Conservation (phyloP, 805 yeast genomes). For the Blastobotrys robertii region DNA sequence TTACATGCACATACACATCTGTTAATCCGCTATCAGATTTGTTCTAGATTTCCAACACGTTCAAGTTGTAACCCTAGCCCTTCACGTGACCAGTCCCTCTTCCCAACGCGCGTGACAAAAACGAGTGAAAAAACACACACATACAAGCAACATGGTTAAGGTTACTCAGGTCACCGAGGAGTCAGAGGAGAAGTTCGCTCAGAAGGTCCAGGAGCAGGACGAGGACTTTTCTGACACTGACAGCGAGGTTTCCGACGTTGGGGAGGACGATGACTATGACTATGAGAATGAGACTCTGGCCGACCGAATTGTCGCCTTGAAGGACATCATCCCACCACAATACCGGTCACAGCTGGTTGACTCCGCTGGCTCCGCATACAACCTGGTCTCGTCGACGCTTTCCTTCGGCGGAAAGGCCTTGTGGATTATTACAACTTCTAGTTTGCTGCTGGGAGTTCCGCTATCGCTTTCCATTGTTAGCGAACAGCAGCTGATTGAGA, state of each 20-base stretch:
- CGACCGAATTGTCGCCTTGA: conserved; percentile 86
- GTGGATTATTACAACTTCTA: conserved; percentile 80
- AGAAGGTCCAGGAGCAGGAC: conserved; percentile 29
- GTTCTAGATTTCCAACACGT: not conserved
- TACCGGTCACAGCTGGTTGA: conserved; percentile 49
- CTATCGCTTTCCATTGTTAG: conserved; percentile 78
- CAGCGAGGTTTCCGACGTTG: conserved; percentile 39
- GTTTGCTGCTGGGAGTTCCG: conserved; percentile 86
- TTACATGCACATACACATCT: not conserved
- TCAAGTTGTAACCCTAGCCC: not conserved
- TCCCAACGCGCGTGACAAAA: not conserved
- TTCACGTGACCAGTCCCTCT: not conserved
- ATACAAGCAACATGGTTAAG: conserved; percentile 46
- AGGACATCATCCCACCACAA: conserved; percentile 83
- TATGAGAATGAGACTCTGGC: conserved; percentile 67
- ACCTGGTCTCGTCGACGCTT: conserved; percentile 37
- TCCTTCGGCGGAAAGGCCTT: conserved; percentile 62
- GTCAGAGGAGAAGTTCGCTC: conserved; percentile 31
- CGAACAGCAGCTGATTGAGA: conserved; percentile 87
- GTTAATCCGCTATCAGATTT: not conserved
- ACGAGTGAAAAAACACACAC: not conserved
- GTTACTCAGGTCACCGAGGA: conserved; percentile 51
- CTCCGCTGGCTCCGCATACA: conserved; percentile 25
- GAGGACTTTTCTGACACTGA: conserved; percentile 44
- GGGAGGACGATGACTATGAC: conserved; percentile 61